These are phyloP conservation scores for Solanum chilense DNA, from an alignment of 257 asterid species.

Conservation along the genomic window DNA sequence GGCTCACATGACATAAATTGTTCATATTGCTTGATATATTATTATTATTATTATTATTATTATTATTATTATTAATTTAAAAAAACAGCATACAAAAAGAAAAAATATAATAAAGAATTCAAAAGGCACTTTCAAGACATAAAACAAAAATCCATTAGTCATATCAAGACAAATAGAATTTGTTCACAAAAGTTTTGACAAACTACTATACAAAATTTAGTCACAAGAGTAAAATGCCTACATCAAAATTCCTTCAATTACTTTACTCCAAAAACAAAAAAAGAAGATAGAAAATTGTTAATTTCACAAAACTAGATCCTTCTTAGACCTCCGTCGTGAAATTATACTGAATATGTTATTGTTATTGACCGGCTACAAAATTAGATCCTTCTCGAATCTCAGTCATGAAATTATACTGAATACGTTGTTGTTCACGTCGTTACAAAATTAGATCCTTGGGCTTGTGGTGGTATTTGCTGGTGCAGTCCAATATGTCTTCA, in stretches of 20 bases:
- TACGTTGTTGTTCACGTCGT: not conserved
- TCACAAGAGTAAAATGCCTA: not conserved
- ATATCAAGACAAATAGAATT: not conserved
- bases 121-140: not conserved
- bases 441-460: not conserved
- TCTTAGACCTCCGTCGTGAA: rapidly evolving
- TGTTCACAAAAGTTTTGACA: not conserved
- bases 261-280: not conserved
- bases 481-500: slow-evolving; percentile 63
- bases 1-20: not conserved
- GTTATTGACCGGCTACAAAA: not conserved
- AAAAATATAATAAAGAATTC: not conserved
- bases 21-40: not conserved
- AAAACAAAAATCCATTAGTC: not conserved
- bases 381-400: not conserved
- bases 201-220: not conserved
- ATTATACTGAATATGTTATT: not conserved
- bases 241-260: not conserved
- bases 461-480: slow-evolving; percentile 16
- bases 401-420: not conserved
- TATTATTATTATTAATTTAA: no score
- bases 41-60: no score
- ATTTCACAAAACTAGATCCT: not conserved
- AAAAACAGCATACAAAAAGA: no score
- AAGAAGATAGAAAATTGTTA: no score